phyloP scores from a whole-genome alignment of 305 asterid species.

The Fraxinus dipetala region DNA sequence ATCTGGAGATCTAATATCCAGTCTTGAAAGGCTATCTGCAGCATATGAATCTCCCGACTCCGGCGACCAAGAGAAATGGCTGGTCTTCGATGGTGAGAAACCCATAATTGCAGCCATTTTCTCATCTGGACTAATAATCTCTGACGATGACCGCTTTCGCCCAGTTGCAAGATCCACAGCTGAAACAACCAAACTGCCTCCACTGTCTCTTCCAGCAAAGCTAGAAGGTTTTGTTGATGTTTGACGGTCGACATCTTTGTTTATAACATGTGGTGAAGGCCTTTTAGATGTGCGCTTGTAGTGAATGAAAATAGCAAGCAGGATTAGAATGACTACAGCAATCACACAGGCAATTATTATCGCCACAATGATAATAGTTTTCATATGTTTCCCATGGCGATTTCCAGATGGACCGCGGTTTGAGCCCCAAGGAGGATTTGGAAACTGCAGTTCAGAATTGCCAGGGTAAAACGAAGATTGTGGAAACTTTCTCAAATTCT shows the following conservation, averaged over 20 bases:
- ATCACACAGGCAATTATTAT: slow-evolving; percentile 62
- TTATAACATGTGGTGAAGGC: slow-evolving; percentile 42
- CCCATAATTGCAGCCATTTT: slow-evolving; percentile 65
- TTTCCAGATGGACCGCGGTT: slow-evolving; percentile 35
- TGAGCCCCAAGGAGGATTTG: slow-evolving; percentile 70
- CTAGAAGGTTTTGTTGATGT: slow-evolving; percentile 55
- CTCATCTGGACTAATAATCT: slow-evolving; percentile 67
- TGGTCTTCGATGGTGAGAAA: slow-evolving; percentile 78
- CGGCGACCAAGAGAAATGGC: slow-evolving; percentile 93
- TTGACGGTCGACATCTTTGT: slow-evolving; percentile 48
- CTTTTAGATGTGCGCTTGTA: slow-evolving; percentile 44
- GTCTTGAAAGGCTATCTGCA: slow-evolving; percentile 66
- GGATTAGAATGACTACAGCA: slow-evolving; percentile 46
- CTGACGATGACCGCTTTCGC: slow-evolving; percentile 62
- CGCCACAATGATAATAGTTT: slow-evolving; percentile 51
- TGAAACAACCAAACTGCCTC: slow-evolving; percentile 56
- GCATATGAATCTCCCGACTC: slow-evolving; percentile 80
- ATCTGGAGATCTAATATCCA: slow-evolving; percentile 87
- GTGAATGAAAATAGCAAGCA: slow-evolving; percentile 54
- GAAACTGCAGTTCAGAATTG: slow-evolving; percentile 68
- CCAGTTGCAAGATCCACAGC: slow-evolving; percentile 61
- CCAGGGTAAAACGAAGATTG: slow-evolving; percentile 88
- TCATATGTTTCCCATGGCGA: slow-evolving; percentile 34
- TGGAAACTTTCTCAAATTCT: slow-evolving; percentile 80
- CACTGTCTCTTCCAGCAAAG: slow-evolving; percentile 46